A percentile compares a stretch with the other conserved stretches of the same genome.
phyloP scores from a whole-genome alignment of 768 basidiomycete species.

The Suillus tomentosus region DNA sequence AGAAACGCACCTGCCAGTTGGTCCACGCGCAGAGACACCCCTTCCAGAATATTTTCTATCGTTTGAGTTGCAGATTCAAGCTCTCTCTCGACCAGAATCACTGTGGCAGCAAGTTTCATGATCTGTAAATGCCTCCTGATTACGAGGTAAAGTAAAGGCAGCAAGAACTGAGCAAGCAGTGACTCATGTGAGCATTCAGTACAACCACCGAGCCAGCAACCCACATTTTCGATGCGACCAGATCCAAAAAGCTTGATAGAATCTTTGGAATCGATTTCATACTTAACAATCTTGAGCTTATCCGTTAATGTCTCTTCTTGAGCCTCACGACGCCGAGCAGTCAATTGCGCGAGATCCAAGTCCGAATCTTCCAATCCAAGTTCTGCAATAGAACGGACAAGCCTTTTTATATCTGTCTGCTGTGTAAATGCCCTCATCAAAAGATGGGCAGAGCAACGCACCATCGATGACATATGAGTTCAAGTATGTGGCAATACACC shows the following conservation, averaged over 20 bases:
- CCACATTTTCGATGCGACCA: constrained; percentile 37
- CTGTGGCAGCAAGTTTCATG: constrained; percentile 28
- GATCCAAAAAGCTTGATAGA: constrained; percentile 32
- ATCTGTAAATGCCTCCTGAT: constrained; percentile 37
- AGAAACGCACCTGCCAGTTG: neutral
- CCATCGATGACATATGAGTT: constrained; percentile 7
- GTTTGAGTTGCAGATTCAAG: constrained; percentile 11
- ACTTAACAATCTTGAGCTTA: constrained; percentile 32
- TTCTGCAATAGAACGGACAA: neutral
- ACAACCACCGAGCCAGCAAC: constrained; percentile 3
- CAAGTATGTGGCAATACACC: constrained; percentile 29
- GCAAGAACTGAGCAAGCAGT: constrained; percentile 30
- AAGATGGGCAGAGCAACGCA: neutral
- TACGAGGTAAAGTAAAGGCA: constrained; percentile 38
- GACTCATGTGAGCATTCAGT: neutral
- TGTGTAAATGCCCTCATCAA: neutral
- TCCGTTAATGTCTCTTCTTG: constrained; percentile 28
- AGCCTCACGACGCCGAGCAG: constrained; percentile 11
- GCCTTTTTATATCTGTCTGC: neutral
- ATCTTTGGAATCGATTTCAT: constrained; percentile 34
- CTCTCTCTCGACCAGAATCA: constrained; percentile 31
- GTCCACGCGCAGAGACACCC: neutral
- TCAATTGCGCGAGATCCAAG: constrained; percentile 17
- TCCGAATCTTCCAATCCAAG: constrained; percentile 27
- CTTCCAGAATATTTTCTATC: neutral